phyloP scores from a whole-genome alignment of 2,329 filamentous ascomycete species.

The Tolypocladium tropicale region DNA sequence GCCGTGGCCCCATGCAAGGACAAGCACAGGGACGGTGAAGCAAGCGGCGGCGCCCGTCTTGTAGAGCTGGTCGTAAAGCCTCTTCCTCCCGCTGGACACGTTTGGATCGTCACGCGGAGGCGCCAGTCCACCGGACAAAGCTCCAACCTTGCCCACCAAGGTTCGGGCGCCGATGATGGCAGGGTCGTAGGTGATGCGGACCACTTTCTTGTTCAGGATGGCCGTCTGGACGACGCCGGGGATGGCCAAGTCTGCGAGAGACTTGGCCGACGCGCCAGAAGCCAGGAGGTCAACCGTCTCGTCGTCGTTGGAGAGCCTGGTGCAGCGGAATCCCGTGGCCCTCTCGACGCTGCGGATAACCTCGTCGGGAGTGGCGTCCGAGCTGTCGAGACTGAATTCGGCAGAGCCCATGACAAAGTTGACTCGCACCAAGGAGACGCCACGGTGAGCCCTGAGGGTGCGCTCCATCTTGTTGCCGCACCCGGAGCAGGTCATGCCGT shows the following conservation, averaged over 20 bases:
- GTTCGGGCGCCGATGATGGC: conserved; percentile 19
- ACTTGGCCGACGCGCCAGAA: conserved; percentile 8
- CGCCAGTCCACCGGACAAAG: conserved; percentile 14
- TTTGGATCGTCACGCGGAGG: conserved; percentile 20
- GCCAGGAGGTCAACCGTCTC: conserved; percentile 19
- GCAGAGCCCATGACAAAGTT: conserved; percentile 28
- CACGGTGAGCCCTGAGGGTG: conserved; percentile 13
- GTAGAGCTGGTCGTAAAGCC: conserved; percentile 19
- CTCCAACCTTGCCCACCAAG: conserved; percentile 12
- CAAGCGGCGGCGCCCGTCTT: conserved; percentile 19
- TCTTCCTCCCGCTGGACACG: conserved; percentile 16
- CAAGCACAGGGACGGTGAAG: conserved; percentile 22
- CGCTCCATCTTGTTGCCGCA: conserved; percentile 24
- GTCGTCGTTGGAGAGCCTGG: conserved; percentile 13
- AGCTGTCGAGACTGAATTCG: conserved; percentile 19
- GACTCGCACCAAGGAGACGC: conserved; percentile 20
- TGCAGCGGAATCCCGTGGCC: conserved; percentile 20
- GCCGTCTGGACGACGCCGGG: conserved; percentile 15
- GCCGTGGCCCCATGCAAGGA: conserved; percentile 19
- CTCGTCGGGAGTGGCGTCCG: conserved; percentile 13
- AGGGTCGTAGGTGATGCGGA: conserved; percentile 24
- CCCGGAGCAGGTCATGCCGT: conserved; percentile 26
- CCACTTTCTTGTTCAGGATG: conserved; percentile 17
- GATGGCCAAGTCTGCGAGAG: conserved; percentile 8
- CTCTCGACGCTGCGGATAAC: conserved; percentile 15